These are phyloP conservation scores for Platanthera guangdongensis DNA, from an alignment of 106 monocot species.

Conservation along the genomic window DNA sequence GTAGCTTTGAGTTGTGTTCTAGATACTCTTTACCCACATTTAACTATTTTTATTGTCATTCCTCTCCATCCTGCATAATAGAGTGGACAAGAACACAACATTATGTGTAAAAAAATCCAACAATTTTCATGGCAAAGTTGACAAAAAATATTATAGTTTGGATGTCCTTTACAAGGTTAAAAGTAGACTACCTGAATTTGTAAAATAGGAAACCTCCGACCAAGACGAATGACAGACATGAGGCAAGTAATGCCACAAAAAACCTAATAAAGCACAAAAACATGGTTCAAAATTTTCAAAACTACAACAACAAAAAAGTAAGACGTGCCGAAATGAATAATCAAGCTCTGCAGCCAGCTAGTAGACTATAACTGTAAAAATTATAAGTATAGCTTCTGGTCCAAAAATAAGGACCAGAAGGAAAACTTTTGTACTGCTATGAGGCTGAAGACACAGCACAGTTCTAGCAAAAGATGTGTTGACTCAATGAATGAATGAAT, in stretches of 20 bases:
- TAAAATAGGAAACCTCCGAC: slow-evolving; percentile 86
- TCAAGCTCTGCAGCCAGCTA: not conserved
- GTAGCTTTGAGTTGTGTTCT: not conserved
- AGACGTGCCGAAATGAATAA: not conserved
- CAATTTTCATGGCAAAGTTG: not conserved
- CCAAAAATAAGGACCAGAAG: not conserved
- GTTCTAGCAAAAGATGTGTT: too few relatives aligned
- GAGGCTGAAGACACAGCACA: too few relatives aligned
- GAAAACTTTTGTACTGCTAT: too few relatives aligned
- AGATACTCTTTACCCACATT: not conserved
- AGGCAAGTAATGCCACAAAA: slow-evolving; percentile 56
- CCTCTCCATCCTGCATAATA: not conserved
- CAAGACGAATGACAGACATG: slow-evolving; percentile 79
- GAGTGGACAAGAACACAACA: not conserved
- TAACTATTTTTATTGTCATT: not conserved
- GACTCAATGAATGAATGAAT: too few relatives aligned
- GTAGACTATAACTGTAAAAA: not conserved
- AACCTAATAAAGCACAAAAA: slow-evolving; percentile 35
- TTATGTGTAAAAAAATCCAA: not conserved
- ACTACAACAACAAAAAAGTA: not conserved
- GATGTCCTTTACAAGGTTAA: not conserved
- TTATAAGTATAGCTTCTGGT: not conserved
- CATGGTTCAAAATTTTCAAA: not conserved
- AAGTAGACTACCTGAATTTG: slow-evolving; percentile 51
- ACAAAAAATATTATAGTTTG: not conserved